phyloP scores from a whole-genome alignment of 2,329 filamentous ascomycete genomes.

The Colletotrichum cuscutae region DNA sequence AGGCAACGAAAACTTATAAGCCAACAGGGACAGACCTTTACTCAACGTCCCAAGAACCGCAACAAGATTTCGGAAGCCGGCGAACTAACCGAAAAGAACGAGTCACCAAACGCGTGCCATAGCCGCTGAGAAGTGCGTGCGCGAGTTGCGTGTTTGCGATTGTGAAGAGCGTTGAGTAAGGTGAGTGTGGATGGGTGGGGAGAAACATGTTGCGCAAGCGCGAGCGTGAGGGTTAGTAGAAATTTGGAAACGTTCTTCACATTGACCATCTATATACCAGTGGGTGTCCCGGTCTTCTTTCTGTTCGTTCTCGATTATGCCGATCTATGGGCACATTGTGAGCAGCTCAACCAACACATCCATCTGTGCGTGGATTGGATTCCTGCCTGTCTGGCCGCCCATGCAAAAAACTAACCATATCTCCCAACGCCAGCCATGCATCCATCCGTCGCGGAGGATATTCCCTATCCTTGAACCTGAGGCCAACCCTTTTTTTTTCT shows the following conservation, averaged over 20 bases:
- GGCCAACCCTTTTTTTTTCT: slow-evolving; percentile 6
- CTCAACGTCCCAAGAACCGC: not conserved
- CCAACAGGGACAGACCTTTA: slow-evolving; percentile 8
- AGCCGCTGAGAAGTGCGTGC: not conserved
- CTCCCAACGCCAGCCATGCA: slow-evolving; percentile 35
- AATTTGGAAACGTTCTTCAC: slow-evolving; percentile 21
- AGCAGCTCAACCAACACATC: slow-evolving; percentile 23
- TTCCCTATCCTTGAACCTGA: slow-evolving; percentile 19
- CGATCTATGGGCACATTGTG: slow-evolving; percentile 12
- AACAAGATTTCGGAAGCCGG: slow-evolving; percentile 23
- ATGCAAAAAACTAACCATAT: slow-evolving; percentile 32
- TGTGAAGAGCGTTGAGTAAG: not conserved
- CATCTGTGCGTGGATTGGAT: slow-evolving; percentile 9
- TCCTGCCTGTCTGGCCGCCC: slow-evolving; percentile 14
- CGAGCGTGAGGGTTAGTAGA: not conserved
- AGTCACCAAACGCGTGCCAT: not conserved
- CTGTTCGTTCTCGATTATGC: slow-evolving; percentile 1
- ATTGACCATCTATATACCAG: slow-evolving; percentile 34
- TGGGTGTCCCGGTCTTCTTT: slow-evolving; percentile 18
- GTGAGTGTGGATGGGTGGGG: not conserved
- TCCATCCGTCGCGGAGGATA: slow-evolving; percentile 22
- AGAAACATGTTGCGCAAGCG: not conserved
- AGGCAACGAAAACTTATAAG: not conserved
- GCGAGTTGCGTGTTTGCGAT: not conserved
- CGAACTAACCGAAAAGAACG: not conserved